Conservation (phyloP, 2,329 filamentous ascomycete genomes). For the Apiospora pterosperma region DNA sequence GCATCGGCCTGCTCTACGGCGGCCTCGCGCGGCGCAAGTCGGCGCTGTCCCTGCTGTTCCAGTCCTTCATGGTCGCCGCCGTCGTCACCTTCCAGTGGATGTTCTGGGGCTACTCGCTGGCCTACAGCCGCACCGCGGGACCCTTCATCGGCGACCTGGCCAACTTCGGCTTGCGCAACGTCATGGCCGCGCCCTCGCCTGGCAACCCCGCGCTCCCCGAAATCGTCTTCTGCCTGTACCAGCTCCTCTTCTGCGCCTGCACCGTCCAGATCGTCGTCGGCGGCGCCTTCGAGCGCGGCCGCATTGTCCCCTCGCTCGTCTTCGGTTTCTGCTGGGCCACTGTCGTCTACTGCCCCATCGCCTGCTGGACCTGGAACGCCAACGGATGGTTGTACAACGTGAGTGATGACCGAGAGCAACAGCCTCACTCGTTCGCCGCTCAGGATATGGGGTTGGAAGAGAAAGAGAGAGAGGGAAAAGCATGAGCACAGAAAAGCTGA, state of each 20-base stretch:
- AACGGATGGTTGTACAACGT: conserved; percentile 63
- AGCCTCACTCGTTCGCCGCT: too few relatives aligned
- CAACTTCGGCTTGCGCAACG: conserved; percentile 30
- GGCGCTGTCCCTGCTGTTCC: conserved; percentile 42
- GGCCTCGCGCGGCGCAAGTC: conserved; percentile 35
- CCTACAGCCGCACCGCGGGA: conserved; percentile 32
- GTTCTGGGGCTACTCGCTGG: conserved; percentile 44
- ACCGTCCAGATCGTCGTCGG: conserved; percentile 38
- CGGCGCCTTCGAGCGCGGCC: conserved; percentile 33
- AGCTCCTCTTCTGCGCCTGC: conserved; percentile 33
- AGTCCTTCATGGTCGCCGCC: conserved; percentile 43
- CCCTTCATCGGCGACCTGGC: conserved; percentile 34
- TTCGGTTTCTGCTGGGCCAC: conserved; percentile 64
- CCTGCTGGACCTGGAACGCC: conserved; percentile 48
- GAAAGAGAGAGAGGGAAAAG: neutral
- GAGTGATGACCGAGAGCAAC: conserved; percentile 29
- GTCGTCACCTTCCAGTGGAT: conserved; percentile 44
- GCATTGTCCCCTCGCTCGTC: conserved; percentile 49
- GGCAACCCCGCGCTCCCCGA: conserved; percentile 34
- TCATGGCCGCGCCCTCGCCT: conserved; percentile 33
- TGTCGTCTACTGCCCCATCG: conserved; percentile 47
- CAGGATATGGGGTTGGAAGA: too few relatives aligned
- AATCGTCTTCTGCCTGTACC: conserved; percentile 34
- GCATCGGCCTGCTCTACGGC: conserved; percentile 36
- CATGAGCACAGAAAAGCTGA: neutral